These are phyloP conservation scores for Venturia aucupariae DNA, from an alignment of 2,329 filamentous ascomycete species.

Conservation along the genomic window DNA sequence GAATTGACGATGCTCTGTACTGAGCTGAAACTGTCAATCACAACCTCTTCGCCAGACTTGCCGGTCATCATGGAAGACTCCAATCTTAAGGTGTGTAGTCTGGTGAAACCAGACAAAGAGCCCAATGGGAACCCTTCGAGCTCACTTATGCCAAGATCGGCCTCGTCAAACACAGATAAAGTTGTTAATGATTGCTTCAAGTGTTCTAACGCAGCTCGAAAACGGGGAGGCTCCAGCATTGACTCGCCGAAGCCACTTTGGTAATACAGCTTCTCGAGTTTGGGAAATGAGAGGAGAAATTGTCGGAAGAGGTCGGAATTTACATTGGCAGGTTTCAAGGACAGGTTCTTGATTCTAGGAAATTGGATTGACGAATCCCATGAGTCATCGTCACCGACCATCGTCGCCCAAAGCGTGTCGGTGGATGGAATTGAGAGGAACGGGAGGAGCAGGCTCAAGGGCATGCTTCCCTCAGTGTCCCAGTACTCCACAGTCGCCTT, in stretches of 20 bases:
- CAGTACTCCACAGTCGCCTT: neutral
- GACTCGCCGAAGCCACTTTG: neutral
- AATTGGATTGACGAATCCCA: neutral
- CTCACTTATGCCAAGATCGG: neutral
- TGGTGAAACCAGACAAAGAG: neutral
- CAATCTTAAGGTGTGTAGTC: neutral
- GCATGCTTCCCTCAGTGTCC: neutral
- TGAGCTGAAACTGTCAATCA: neutral
- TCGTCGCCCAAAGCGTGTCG: neutral
- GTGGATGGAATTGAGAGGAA: neutral
- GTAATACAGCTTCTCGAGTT: neutral
- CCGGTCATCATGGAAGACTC: slow-evolving; percentile 1
- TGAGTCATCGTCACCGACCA: neutral
- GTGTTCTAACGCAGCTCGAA: neutral
- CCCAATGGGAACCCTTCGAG: neutral
- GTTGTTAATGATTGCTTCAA: neutral
- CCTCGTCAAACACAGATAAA: neutral
- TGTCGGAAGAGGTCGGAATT: neutral
- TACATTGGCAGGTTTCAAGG: neutral
- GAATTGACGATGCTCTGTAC: neutral
- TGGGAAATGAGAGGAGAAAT: neutral
- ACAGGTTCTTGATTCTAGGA: neutral
- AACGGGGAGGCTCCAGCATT: neutral
- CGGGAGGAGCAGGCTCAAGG: neutral
- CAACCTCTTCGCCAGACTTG: neutral